Base-by-base conservation (phyloP, 2,329 filamentous ascomycete species). In the Ceratocystis huliohia region DNA sequence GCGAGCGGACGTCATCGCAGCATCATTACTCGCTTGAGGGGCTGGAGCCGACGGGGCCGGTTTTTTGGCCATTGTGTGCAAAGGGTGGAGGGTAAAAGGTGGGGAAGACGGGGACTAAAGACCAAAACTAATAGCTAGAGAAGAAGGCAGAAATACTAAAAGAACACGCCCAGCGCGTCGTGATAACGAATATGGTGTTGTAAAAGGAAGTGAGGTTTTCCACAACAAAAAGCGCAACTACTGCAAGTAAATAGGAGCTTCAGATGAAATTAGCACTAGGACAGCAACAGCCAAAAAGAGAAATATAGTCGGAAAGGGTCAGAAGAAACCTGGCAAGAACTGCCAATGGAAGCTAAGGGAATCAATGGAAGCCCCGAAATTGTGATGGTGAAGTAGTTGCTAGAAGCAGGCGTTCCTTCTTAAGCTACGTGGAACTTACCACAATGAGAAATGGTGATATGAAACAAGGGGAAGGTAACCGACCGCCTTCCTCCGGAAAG, bases 1-100 rank as follows among this genome's bases (percentile, higher is more conserved):
- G 62, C 76, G 76, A 68, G 81, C 76, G n/a, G 79, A 78, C 3
- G 79, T 80, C 71, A 80, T 77, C 48, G 76, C 71, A 41, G 37
- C 37, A 41, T 41, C 37, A 64, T 74, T 69, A 15, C 73, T 67
- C n/a, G 50, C 20, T 15, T 65, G 41, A 44, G 68, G 50, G 6
- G 22, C 59, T 37, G 59, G 37, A 46, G 68, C 17, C 22, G 66
- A 63, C 28, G 56, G 53, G 28, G 30, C 17, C 30, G 53, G 20
- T 33, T 50, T 37, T 53, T 67, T 66, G 61, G 63, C 25, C 67
- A 69, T 65, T 28, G 69, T 63, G 61, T 57, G 50, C 15, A 37
- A 56, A 28, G 46, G 46, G 57, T 50, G 8, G 46, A 44, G 46
- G 17, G n/a, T 22, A 46, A 45, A 37, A 25, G 20, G 15, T 28